Base-by-base conservation (phyloP, 2,329 filamentous ascomycete genomes). In the Chrysoporthe puriensis region DNA sequence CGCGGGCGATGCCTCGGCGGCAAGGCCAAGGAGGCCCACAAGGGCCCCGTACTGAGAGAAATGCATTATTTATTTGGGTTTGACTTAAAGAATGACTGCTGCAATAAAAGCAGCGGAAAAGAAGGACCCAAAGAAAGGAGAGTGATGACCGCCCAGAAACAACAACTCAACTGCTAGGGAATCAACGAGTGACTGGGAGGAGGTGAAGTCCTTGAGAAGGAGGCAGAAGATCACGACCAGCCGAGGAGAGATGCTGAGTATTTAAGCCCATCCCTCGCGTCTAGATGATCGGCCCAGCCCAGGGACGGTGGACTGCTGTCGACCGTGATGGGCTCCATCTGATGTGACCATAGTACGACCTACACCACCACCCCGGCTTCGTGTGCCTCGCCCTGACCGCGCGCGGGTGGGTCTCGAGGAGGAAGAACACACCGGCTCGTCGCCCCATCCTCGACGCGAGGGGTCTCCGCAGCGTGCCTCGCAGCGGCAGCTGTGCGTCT, bases 31-130 rank as follows among this genome's bases (percentile, higher is more conserved):
- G 63, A 69, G 66, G 46, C 66, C 69, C 32, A 69, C 11, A 14
- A 70, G 63, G 66, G 69, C 66, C 42, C 66, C 69, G 26, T 59
- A 69, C 43, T 58, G 60, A 4, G 69, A 66, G 44, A 70, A 59
- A 42, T 69, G 66, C 69, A 70, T 26, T 70, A 44, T 48, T 59
- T 42, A 32, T 21, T 44, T 40, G 9, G 2, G 13, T 16, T 36
- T 57, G 8, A 32, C 7, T 16, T 21, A 60, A 60, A 21, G 57
- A 60, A 43, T 60, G 57, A 43, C 57, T 60, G 14, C 57, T 60
- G 57, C 57, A 32, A 43, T 36, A 66, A 58, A 40, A 34, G 62
- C 66, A 68, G 62, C 61, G 68, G 43, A 69, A 57, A 26, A 62
- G 50, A 48, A 43, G n/a, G 61, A 46, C 34, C 34, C 34, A 7